Base-by-base conservation (phyloP, 2,329 filamentous ascomycete genomes). In the Emericellopsis atlantica region DNA sequence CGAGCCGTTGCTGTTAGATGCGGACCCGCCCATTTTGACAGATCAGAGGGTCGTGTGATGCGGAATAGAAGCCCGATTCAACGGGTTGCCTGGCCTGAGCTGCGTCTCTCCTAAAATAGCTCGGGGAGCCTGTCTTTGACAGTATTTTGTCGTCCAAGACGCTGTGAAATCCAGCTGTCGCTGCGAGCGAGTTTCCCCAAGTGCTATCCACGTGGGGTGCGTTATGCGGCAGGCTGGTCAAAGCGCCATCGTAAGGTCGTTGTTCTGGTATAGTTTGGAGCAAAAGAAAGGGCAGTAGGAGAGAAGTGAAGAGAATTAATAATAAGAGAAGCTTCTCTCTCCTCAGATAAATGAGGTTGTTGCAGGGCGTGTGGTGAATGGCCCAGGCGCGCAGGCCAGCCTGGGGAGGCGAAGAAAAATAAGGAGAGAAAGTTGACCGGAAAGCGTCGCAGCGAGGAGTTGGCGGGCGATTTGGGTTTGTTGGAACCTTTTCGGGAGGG, bases 1-100 rank as follows among this genome's bases (percentile, higher is more conserved):
- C 36, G 59, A 55, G 45, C 54, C 58, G 50, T 54, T 58, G 46
- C 53, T 56, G 35, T 52, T 53, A 41, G 55, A 59, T 29, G 4
- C 26, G 4, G 26, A 29, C 44, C 56, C 57, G 42, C 59, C 60
- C 59, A 62, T 62, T 29, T 44, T 52, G 23, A 29, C 37, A 24
- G 37, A 32, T 29, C 4, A n/a, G 31, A 29, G 12, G 18, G 16
- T 21, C 14, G 22, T 18, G 32, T 15, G n/a, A 21, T 35, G 16
- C 14, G 34, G 33, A 21, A 36, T 6, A 21, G n/a, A 12, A 21
- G 12, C n/a, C 16, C 18, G 34, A 14, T 14, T 14, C 35, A 14
- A 24, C n/a, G 15, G n/a, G 6, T 21, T 21, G 8, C 11, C 15
- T 37, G 16, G 21, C 35, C 10, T 37, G 16, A 23, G 35, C 4